These are phyloP conservation scores for Crithidia sp. DNA, from an alignment of 208 protist species.

Conservation along the genomic window DNA sequence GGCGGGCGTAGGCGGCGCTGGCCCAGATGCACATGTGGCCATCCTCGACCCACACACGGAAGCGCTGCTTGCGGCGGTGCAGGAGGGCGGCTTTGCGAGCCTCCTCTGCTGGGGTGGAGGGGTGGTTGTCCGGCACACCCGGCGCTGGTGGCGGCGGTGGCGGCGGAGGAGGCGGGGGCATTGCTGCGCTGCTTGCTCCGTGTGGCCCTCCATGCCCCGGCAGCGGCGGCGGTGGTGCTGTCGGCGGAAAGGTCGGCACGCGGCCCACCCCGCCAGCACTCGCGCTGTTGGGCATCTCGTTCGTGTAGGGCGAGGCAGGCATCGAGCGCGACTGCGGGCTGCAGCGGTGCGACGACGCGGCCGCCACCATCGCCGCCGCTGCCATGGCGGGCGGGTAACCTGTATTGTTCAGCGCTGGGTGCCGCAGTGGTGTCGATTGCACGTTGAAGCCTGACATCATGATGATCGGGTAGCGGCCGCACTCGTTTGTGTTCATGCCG, in stretches of 20 bases:
- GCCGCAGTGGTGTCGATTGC: conserved; percentile 54
- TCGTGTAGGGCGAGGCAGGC: conserved; percentile 4
- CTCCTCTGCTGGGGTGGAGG: conserved; percentile 4
- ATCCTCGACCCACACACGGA: conserved; percentile 81
- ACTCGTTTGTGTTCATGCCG: conserved; percentile 51
- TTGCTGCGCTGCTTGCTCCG: conserved; percentile 1
- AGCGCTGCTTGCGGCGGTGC: conserved; percentile 57
- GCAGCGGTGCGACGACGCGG: neutral
- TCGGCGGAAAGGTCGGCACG: conserved; percentile 12
- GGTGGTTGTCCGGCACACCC: neutral
- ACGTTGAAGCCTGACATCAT: conserved; percentile 83
- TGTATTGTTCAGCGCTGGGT: conserved; percentile 42
- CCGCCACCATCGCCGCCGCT: conserved; percentile 12
- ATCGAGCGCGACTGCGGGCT: conserved; percentile 16
- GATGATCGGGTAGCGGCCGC: conserved; percentile 53
- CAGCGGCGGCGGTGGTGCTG: conserved; percentile 20
- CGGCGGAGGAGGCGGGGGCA: conserved; percentile 1
- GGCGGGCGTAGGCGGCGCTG: conserved; percentile 74
- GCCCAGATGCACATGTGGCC: conserved; percentile 74
- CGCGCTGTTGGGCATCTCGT: neutral
- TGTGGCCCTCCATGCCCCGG: neutral
- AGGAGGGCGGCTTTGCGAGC: conserved; percentile 31
- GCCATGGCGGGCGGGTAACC: conserved; percentile 29
- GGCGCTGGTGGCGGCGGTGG: conserved; percentile 9
- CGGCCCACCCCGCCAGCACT: conserved; percentile 9